Conservation (phyloP, 768 basidiomycete genomes). For the Russula vinacea region DNA sequence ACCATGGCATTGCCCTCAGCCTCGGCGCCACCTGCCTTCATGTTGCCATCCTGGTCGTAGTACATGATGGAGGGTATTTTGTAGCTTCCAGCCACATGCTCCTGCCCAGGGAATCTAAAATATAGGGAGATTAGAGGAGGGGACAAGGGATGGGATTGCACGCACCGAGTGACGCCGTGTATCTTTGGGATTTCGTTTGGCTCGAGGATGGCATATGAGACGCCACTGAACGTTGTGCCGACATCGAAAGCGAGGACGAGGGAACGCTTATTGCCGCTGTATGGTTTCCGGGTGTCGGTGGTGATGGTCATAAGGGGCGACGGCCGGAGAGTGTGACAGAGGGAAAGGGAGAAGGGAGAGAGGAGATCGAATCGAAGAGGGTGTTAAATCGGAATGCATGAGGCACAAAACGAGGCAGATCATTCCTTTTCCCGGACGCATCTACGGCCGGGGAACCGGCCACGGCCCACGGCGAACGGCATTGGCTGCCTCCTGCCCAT, state of each 20-base stretch:
- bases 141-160: background rate
- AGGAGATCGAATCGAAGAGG: background rate
- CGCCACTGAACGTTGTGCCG: constrained; percentile 80
- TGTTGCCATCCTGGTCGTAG: constrained; percentile 61
- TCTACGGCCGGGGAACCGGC: background rate
- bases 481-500: background rate
- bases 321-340: constrained; percentile 8
- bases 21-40: constrained; percentile 75
- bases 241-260: constrained; percentile 79
- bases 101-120: constrained; percentile 74
- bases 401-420: constrained; percentile 12
- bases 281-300: constrained; percentile 71
- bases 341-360: background rate
- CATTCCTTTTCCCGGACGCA: background rate
- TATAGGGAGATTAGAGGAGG: constrained; percentile 10
- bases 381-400: constrained; percentile 6
- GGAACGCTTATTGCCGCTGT: constrained; percentile 57
- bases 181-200: constrained; percentile 81
- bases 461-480: background rate
- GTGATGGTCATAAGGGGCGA: constrained; percentile 46
- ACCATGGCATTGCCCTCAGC: constrained; percentile 57
- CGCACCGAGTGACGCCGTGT: constrained; percentile 72
- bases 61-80: constrained; percentile 79
- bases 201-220: constrained; percentile 79
- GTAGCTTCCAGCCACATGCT: constrained; percentile 80